These are phyloP conservation scores for Corymbia calophylla DNA, from an alignment of 441 rosid species.

Conservation along the genomic window DNA sequence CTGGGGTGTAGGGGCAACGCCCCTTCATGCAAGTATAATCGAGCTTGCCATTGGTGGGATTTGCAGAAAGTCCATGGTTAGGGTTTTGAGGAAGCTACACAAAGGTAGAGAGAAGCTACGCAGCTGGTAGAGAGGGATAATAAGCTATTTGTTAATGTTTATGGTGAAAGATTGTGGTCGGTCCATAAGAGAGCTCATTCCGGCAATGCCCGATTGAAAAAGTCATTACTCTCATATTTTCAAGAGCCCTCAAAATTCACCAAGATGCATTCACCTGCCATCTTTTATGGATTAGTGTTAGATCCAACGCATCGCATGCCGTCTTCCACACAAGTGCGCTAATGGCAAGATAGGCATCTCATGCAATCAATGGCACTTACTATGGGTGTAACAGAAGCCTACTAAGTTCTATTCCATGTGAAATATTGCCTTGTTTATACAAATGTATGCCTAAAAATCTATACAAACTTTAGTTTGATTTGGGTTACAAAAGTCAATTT, in stretches of 20 bases:
- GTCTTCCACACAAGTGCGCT: background rate
- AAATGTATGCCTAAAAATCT: background rate
- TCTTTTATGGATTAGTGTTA: background rate
- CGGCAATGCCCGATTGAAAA: background rate
- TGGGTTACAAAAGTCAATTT: background rate
- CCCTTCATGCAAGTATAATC: too few relatives aligned
- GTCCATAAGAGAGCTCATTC: background rate
- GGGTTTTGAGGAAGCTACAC: too few relatives aligned
- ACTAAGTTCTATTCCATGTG: background rate
- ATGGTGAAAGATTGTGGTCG: background rate
- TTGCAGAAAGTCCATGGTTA: too few relatives aligned
- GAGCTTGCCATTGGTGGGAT: too few relatives aligned
- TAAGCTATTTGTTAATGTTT: background rate
- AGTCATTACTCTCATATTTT: too few relatives aligned
- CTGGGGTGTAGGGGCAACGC: accelerated
- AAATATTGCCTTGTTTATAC: too few relatives aligned
- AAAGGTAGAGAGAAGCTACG: too few relatives aligned
- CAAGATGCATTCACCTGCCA: too few relatives aligned
- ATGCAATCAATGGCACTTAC: background rate
- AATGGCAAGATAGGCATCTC: background rate
- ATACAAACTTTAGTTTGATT: background rate
- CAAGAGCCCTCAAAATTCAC: too few relatives aligned
- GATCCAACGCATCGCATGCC: background rate
- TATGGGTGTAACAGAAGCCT: background rate
- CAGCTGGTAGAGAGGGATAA: too few relatives aligned